Base-by-base conservation (phyloP, 371 early-diverging fungal species). In the Apophysomyces elegans region DNA sequence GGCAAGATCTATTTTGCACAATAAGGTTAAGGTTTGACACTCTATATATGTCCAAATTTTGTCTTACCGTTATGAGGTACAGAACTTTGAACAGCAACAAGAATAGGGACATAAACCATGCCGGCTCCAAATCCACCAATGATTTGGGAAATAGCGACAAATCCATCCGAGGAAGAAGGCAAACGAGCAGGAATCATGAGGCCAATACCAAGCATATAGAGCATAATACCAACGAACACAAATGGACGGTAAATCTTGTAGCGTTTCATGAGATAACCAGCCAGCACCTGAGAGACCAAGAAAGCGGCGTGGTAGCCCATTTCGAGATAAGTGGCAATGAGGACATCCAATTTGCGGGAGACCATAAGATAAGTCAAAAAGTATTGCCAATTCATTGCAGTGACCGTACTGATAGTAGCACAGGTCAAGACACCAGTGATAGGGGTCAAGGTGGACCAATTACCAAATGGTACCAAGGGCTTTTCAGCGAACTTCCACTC, bases 181-280 rank as follows among this genome's bases (percentile, higher is more conserved):
- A 58, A 62, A 44, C 84, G 79, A 50, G 84, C 71, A 14, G 76
- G 81, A 32, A 84, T 82, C 82, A 84, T 82, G 7, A 80, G 54
- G 37, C 83, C 84, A 45, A 76, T 70, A 56, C 82, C 80, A 14
- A 76, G 35, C 12, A 79, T 71, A 67, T 69, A 63, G 9, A 82
- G 18, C 7, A 69, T 46, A 63, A 78, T 75, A 62, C 84, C 84
- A 44, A 63, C 61, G 67, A 76, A 74, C 36, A 80, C 63, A 61
- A 77, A 72, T 35, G 80, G 80, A 18, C 83, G 75, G 56, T 62
- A 68, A 37, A 62, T 65, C 58, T 76, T 74, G 65, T 60, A 75
- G 14, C 70, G 70, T 61, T 70, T 77, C 76, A 83, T 78, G 18
- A 72, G n/a, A 13, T 68, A 61, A 16, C 74, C 79, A 12, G 74